Percentiles rank a stretch among this genome's conserved stretches.
Conservation (phyloP, 306 rosid genomes). For the Gleditsia sinensis region DNA sequence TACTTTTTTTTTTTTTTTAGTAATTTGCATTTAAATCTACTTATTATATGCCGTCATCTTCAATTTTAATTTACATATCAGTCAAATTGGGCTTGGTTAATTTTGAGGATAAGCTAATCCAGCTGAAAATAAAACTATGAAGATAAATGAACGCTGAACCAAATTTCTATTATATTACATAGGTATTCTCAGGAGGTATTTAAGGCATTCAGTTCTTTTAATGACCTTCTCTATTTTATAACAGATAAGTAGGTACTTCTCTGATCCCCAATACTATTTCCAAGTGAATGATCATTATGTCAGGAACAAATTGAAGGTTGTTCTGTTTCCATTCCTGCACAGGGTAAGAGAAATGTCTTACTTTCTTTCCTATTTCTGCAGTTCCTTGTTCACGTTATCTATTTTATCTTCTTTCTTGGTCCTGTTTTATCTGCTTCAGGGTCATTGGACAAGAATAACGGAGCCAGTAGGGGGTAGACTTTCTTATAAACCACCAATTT, state of each 20-base stretch:
- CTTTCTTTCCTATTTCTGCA: slow-evolving; percentile 3
- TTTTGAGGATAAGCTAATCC: too few relatives aligned
- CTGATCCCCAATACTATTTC: slow-evolving; percentile 73
- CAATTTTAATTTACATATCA: too few relatives aligned
- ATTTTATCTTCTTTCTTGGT: not conserved
- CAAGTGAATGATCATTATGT: slow-evolving; percentile 75
- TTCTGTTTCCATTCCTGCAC: slow-evolving; percentile 64
- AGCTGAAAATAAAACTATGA: too few relatives aligned
- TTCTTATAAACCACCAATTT: slow-evolving; percentile 85
- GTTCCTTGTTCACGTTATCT: not conserved
- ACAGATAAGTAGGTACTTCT: slow-evolving; percentile 70
- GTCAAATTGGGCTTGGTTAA: too few relatives aligned
- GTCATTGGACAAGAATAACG: slow-evolving; percentile 93
- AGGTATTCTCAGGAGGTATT: slow-evolving; percentile 12
- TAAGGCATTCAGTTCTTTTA: slow-evolving; percentile 21
- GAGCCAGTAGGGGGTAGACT: slow-evolving; percentile 97
- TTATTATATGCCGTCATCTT: too few relatives aligned
- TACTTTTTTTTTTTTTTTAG: too few relatives aligned
- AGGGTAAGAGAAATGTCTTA: slow-evolving; percentile 48
- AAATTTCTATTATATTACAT: too few relatives aligned
- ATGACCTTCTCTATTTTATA: not conserved
- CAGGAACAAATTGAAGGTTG: slow-evolving; percentile 69
- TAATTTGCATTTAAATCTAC: too few relatives aligned
- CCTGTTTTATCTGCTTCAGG: slow-evolving; percentile 50
- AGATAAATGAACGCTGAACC: too few relatives aligned